Percentiles rank a stretch among this genome's conserved stretches.
phyloP scores from a whole-genome alignment of 2,329 filamentous ascomycete genomes.

The Seiridium cupressi region DNA sequence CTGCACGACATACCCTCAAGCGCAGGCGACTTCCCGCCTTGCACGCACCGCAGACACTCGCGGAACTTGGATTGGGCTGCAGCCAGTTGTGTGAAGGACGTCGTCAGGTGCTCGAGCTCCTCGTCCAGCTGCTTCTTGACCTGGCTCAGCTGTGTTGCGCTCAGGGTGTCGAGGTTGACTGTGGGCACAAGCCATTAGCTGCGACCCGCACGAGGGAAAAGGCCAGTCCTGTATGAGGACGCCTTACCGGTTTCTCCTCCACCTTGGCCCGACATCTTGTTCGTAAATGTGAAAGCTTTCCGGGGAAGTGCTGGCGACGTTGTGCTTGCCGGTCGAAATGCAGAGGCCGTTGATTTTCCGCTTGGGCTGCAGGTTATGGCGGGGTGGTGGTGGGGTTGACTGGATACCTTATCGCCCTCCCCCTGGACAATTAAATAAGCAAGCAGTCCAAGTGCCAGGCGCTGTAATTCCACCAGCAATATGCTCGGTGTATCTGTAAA shows the following conservation, averaged over 20 bases:
- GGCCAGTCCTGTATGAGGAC: background rate
- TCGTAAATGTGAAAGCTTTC: background rate
- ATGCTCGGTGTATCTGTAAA: too few relatives aligned
- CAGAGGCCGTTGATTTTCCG: too few relatives aligned
- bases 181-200: background rate
- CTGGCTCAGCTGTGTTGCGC: conserved; percentile 79
- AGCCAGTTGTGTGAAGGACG: conserved; percentile 85
- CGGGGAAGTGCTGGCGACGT: too few relatives aligned
- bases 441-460: too few relatives aligned
- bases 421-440: too few relatives aligned
- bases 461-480: too few relatives aligned
- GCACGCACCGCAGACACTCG: conserved; percentile 81
- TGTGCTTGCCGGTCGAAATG: too few relatives aligned
- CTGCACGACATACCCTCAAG: conserved; percentile 21
- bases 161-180: conserved; percentile 72
- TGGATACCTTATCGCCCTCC: too few relatives aligned
- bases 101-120: conserved; percentile 91
- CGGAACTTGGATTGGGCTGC: conserved; percentile 88
- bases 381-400: too few relatives aligned
- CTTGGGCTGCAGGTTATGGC: too few relatives aligned
- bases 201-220: too few relatives aligned
- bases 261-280: conserved; percentile 6
- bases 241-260: conserved; percentile 7
- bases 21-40: conserved; percentile 47
- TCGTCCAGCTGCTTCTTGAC: conserved; percentile 96